Conservation (phyloP, 2,329 filamentous ascomycete species). For the Alternaria triticina region DNA sequence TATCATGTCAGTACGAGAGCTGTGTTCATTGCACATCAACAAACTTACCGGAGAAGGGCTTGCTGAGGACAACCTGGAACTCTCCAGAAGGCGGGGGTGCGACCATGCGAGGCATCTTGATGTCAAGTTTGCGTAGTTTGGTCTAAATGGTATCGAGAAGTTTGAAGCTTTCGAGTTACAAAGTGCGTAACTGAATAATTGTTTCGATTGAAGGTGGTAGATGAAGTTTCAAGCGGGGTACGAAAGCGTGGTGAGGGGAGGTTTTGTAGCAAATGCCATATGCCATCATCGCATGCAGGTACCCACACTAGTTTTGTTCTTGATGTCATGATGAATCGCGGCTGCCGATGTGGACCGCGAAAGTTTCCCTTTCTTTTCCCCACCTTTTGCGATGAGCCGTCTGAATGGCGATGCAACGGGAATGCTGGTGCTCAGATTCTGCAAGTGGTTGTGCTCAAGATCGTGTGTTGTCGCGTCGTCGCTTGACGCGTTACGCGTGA, state of each 20-base stretch:
- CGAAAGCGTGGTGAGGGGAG: not conserved
- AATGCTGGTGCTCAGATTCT: not conserved
- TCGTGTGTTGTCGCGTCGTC: not conserved
- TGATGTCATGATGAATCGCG: constrained; percentile 18
- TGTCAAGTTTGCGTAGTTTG: not conserved
- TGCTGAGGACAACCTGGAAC: constrained; percentile 67
- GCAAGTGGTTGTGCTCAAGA: not conserved
- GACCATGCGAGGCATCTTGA: constrained; percentile 33
- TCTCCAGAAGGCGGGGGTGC: constrained; percentile 84
- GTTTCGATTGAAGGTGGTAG: not conserved
- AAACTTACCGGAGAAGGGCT: constrained; percentile 34
- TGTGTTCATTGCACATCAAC: not conserved
- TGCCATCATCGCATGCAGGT: constrained; percentile 8
- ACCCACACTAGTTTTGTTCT: constrained; percentile 8
- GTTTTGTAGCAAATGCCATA: not conserved
- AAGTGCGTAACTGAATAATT: not conserved
- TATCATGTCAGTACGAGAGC: constrained; percentile 14
- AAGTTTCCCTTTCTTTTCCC: not conserved
- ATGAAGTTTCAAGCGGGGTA: not conserved
- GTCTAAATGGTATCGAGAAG: not conserved
- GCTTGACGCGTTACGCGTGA: not conserved
- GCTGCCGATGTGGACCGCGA: not conserved
- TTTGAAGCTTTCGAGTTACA: not conserved
- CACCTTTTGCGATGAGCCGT: not conserved
- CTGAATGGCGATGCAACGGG: not conserved